Evolutionary conservation across 768 basidiomycete genomes (phyloP).

Genomic region (Dendrothele bispora): DNA sequence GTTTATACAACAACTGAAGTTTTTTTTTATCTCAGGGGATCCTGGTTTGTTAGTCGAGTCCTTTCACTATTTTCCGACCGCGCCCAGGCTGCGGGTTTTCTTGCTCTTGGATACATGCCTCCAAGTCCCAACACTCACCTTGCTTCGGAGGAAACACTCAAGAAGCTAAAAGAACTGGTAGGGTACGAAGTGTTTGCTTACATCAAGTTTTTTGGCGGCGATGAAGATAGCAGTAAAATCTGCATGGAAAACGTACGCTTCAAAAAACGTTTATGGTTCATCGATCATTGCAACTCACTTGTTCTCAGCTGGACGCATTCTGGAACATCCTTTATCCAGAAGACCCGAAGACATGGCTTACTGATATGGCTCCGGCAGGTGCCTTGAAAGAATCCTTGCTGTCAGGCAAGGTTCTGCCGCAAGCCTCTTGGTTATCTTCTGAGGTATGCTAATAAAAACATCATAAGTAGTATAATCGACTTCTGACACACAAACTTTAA

Average conservation of each 20-base stretch:
- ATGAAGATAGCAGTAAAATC: slow-evolving; percentile 29
- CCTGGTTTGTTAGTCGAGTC: slow-evolving; percentile 31
- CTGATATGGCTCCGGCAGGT: slow-evolving; percentile 35
- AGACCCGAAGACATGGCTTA: slow-evolving; percentile 35
- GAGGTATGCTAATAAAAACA: too few species aligned
- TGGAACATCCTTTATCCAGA: slow-evolving; percentile 28
- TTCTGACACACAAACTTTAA: neutral
- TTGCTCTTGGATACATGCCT: slow-evolving; percentile 33
- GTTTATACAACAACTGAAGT: neutral
- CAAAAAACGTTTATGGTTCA: neutral
- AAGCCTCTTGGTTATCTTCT: slow-evolving; percentile 28
- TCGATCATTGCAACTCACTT: neutral
- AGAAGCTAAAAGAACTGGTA: slow-evolving; percentile 10
- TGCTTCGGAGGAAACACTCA: neutral
- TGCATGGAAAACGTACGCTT: slow-evolving; percentile 14
- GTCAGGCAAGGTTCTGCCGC: slow-evolving; percentile 22
- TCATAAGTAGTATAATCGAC: too few species aligned
- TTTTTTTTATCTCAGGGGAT: slow-evolving; percentile 32
- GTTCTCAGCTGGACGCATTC: slow-evolving; percentile 38
- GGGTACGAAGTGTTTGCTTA: slow-evolving; percentile 35
- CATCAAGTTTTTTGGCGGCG: slow-evolving; percentile 34
- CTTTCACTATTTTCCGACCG: slow-evolving; percentile 35
- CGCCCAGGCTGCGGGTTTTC: slow-evolving; percentile 38
- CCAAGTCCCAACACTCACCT: slow-evolving; percentile 22
- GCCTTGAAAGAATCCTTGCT: slow-evolving; percentile 35